Evolutionary conservation across 495 filamentous ascomycete genomes (phyloP), one percentile per base, ranked within the genome.

Genomic region (Aspergillus conjunctus): DNA sequence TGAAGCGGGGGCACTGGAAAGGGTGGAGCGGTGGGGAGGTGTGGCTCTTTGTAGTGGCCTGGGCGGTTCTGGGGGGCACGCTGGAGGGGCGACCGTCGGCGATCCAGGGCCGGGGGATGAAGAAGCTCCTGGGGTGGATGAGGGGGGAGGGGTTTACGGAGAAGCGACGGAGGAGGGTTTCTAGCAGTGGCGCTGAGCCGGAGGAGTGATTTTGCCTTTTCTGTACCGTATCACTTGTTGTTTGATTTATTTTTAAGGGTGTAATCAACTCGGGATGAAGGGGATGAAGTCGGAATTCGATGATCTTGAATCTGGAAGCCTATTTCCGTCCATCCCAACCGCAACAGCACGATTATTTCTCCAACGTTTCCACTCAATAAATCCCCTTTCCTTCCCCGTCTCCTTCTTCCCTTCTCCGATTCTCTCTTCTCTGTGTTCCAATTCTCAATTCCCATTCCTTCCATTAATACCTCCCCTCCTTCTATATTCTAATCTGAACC

Each of bases 21-120:
- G 90, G 90, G 7, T 78, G 93, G 68, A 86, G 81, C 58, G 86
- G 88, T 31, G 92, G 92, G 6, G 93, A 97, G 73, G 83, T 97
- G 22, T 81, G 86, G 79, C 71, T 98, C 3, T 89, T 98, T 71
- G 87, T 91, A 8, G 65, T 83, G 21, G 87, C 90, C 30, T 80
- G 96, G 78, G 88, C 88, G 50, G 63, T 93, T 26, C 82, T 95
- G 50, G 91, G 91, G 31, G 82, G 83, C 20, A 85, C 96, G 30
- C 92, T 92, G 68, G 91, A 96, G 72, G 73, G 77, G 11, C 81
- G 88, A 56, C 86, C 86, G 2, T 76, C 73, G 34, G 87, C 89
- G 7, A 79, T 97, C 4, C 83, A 82, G 45, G 89, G 91, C 30
- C 80, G 77, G 0, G 75, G 80, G 18, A 77, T 92, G 51, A 83